Percentiles rank a stretch among this genome's conserved stretches.
phyloP scores from a whole-genome alignment of 345 rosid species.

The Luvunga scandens region DNA sequence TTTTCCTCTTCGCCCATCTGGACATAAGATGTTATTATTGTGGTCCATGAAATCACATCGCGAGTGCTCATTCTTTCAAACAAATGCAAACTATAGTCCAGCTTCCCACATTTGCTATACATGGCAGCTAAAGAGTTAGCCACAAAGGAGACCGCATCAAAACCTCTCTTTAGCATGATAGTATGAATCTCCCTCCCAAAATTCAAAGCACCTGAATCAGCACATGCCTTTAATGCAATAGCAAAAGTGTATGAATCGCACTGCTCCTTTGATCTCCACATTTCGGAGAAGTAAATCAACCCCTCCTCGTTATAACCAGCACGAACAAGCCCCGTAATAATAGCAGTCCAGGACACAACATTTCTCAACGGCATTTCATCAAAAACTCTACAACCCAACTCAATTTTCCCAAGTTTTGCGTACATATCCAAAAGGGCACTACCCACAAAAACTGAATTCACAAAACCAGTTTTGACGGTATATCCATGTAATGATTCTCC shows the following conservation, averaged over 20 bases:
- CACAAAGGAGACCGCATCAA: conserved; percentile 49
- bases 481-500: conserved; percentile 74
- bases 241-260: conserved; percentile 62
- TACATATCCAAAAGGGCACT: conserved; percentile 76
- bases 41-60: conserved; percentile 90
- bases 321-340: conserved; percentile 74
- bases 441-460: conserved; percentile 67
- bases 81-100: conserved; percentile 50
- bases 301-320: conserved; percentile 52
- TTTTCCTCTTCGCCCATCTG: conserved; percentile 58
- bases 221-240: conserved; percentile 76
- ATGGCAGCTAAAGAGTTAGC: conserved; percentile 68
- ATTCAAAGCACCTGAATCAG: conserved; percentile 51
- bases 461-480: conserved; percentile 49
- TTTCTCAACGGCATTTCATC: conserved; percentile 62
- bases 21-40: conserved; percentile 48
- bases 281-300: conserved; percentile 56
- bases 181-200: conserved; percentile 78
- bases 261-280: conserved; percentile 48
- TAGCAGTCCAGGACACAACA: conserved; percentile 80
- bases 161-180: conserved; percentile 53
- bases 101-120: conserved; percentile 78
- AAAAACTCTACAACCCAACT: conserved; percentile 54
- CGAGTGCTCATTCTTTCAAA: conserved; percentile 54
- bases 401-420: conserved; percentile 45